Evolutionary conservation across 768 basidiomycete genomes (phyloP), one percentile per base, ranked within the genome.

Genomic region (Boletus sensibilis): DNA sequence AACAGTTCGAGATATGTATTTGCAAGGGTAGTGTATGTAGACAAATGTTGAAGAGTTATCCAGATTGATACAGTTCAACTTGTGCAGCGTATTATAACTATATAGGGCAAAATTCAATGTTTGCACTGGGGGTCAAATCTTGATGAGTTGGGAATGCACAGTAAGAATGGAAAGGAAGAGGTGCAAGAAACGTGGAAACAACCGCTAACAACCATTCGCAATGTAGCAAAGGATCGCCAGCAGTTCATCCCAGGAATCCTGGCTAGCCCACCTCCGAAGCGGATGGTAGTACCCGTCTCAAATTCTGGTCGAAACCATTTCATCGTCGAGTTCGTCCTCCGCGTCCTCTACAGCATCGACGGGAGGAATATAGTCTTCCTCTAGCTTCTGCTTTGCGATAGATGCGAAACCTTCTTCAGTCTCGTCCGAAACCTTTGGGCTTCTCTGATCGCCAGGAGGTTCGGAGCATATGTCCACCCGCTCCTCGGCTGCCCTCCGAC

Each of bases 361-460:
- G 12, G 48, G 23, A 25, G 62, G 63, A 18, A 55, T 48, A 43
- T 57, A 60, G 21, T 66, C 64, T 47, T 72, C 67, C 31, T 61
- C 65, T 42, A 72, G 46, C 42, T 70, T 76, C 25, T 65, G 64
- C 46, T 68, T 68, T 13, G 78, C 79, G 11, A 78, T 67, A 4
- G 70, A 63, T 29, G 82, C 80, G 45, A 82, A 82, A n/a, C 81
- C 80, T 46, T 75, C 76, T 51, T 76, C 76, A 5, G 79, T 82
- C 56, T 80, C 78, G 35, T 82, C 80, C 31, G 76, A 69, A 29
- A 71, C 38, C 39, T 55, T 64, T 21, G 65, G 60, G 56, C 29
- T 57, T 58, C 63, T 12, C 37, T 59, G 57, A 31, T 72, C 64
- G 16, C n/a, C 38, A 21, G 59, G 50, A 45, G 55, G 40, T 44